These are phyloP conservation scores for Lactarius sp. DNA, from an alignment of 768 basidiomycete species.

Conservation along the genomic window DNA sequence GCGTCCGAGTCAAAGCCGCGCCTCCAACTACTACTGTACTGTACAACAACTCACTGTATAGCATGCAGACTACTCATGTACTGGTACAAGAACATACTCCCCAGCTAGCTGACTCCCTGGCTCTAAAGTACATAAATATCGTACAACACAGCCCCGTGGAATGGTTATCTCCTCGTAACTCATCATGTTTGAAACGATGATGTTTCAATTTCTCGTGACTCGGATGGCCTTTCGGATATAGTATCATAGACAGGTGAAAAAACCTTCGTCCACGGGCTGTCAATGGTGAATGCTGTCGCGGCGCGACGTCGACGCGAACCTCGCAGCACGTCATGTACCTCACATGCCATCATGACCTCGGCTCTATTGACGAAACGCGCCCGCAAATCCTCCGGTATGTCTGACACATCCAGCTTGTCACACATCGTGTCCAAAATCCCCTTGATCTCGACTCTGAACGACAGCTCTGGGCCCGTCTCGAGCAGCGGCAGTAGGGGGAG, in stretches of 20 bases:
- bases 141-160: too few species aligned
- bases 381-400: constrained; percentile 2
- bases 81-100: too few species aligned
- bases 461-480: background rate
- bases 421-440: background rate
- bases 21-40: too few species aligned
- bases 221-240: too few species aligned
- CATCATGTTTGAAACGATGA: background rate
- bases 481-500: background rate
- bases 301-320: background rate
- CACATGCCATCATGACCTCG: background rate
- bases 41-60: too few species aligned
- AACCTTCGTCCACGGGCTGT: constrained; percentile 10
- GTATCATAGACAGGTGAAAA: background rate
- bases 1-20: too few species aligned
- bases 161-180: too few species aligned
- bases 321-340: background rate
- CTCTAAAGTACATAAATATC: too few species aligned
- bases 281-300: background rate
- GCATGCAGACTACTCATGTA: too few species aligned
- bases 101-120: too few species aligned
- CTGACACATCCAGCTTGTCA: background rate
- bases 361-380: background rate
- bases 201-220: too few species aligned
- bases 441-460: background rate